These are phyloP conservation scores for Aspergillus sp. DNA, from an alignment of 2,329 filamentous ascomycete species.

Conservation along the genomic window DNA sequence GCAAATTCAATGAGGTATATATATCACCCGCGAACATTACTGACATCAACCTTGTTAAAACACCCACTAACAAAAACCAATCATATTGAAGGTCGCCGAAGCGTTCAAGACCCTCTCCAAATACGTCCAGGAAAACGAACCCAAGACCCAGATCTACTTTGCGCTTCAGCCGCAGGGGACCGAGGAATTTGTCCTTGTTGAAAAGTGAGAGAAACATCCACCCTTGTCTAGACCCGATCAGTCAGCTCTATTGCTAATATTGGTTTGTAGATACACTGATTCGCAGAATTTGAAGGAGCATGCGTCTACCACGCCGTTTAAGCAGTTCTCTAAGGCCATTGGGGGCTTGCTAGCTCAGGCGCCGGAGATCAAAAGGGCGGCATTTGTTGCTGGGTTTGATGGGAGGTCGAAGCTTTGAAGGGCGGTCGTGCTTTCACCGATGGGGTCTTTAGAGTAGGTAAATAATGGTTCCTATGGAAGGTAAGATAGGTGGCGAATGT, in stretches of 20 bases:
- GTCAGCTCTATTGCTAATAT: not conserved
- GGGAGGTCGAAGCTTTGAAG: conserved; percentile 20
- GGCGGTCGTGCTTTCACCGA: not conserved
- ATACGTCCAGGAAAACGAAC: conserved; percentile 18
- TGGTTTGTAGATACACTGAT: conserved; percentile 17
- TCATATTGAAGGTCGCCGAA: conserved; percentile 2
- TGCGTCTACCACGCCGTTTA: conserved; percentile 14
- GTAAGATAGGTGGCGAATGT: no score
- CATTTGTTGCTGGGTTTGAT: conserved; percentile 18
- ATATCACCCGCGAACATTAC: not conserved
- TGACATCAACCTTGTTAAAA: not conserved
- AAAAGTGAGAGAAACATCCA: conserved; percentile 15
- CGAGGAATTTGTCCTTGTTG: conserved; percentile 21
- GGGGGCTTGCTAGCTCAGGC: conserved; percentile 14
- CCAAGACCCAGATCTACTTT: conserved; percentile 23
- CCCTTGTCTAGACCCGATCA: not conserved
- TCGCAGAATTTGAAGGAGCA: conserved; percentile 19
- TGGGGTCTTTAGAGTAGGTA: not conserved
- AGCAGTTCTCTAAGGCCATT: conserved; percentile 16
- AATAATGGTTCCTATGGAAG: not conserved
- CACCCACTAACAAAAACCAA: no score
- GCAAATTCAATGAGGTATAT: conserved; percentile 19
- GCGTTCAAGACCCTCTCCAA: conserved; percentile 19
- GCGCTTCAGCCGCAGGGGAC: conserved; percentile 16
- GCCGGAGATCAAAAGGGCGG: conserved; percentile 17